These are phyloP conservation scores for Gigaspora rosea DNA, from an alignment of 192 early-diverging fungal species.

Conservation along the genomic window DNA sequence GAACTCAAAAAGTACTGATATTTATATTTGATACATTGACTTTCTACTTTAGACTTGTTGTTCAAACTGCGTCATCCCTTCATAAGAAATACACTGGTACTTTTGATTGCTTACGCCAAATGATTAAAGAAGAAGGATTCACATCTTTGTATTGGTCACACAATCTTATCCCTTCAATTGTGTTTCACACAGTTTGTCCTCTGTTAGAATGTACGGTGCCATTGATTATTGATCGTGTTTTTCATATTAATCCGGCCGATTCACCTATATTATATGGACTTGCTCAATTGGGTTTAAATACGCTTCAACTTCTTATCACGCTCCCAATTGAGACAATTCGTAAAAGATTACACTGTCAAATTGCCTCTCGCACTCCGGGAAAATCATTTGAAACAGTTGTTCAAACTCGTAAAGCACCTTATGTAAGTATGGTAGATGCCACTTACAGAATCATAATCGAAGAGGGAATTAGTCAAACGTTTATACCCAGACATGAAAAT, in stretches of 20 bases:
- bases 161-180: constrained; percentile 75
- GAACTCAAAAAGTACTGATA: not conserved
- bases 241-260: constrained; percentile 59
- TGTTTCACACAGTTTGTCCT: constrained; percentile 78
- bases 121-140: constrained; percentile 77
- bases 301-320: constrained; percentile 71
- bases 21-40: not conserved
- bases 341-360: constrained; percentile 83
- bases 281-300: constrained; percentile 67
- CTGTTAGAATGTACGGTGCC: constrained; percentile 67
- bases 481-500: constrained; percentile 33
- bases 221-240: constrained; percentile 66
- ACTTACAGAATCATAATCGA: constrained; percentile 70
- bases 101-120: constrained; percentile 73
- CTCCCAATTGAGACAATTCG: constrained; percentile 87
- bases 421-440: constrained; percentile 71
- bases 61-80: constrained; percentile 76
- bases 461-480: constrained; percentile 60
- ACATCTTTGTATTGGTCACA: constrained; percentile 68
- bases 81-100: constrained; percentile 82
- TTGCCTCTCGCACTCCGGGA: constrained; percentile 53
- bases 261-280: constrained; percentile 63
- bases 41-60: constrained; percentile 61
- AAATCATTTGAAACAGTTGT: constrained; percentile 71
- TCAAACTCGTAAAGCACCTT: constrained; percentile 66